Conservation (phyloP, 129 eudicot genomes). For the Escallonia rubra region DNA sequence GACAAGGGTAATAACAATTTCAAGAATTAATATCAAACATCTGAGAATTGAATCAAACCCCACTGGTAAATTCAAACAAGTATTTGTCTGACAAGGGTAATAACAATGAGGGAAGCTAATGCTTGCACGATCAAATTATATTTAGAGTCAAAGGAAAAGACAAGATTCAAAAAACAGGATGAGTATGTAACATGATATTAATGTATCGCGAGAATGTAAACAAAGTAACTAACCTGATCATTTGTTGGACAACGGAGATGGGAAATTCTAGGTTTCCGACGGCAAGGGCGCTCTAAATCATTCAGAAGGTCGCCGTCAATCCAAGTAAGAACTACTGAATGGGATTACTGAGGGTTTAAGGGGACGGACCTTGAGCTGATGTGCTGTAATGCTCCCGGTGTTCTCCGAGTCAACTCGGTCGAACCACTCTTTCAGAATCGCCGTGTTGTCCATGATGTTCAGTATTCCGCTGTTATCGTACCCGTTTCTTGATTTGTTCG, state of each 20-base stretch:
- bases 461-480: neutral
- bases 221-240: constrained; percentile 63
- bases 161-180: too few species aligned
- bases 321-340: neutral
- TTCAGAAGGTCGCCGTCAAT: constrained; percentile 1
- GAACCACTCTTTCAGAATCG: constrained; percentile 72
- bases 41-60: too few species aligned
- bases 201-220: neutral
- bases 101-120: too few species aligned
- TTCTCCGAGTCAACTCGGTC: constrained; percentile 87
- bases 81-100: too few species aligned
- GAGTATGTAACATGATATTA: too few species aligned
- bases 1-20: too few species aligned
- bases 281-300: constrained; percentile 63
- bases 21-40: too few species aligned
- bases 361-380: constrained; percentile 69
- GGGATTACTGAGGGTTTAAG: neutral
- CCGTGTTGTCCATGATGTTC: constrained; percentile 41
- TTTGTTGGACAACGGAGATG: constrained; percentile 79
- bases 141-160: too few species aligned
- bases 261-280: constrained; percentile 83
- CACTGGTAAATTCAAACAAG: too few species aligned
- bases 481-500: too few species aligned
- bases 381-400: constrained; percentile 64
- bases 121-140: too few species aligned